These are phyloP conservation scores for Vanderwaltozyma yarrowii DNA, from an alignment of 805 yeast genomes.

Conservation along the genomic window DNA sequence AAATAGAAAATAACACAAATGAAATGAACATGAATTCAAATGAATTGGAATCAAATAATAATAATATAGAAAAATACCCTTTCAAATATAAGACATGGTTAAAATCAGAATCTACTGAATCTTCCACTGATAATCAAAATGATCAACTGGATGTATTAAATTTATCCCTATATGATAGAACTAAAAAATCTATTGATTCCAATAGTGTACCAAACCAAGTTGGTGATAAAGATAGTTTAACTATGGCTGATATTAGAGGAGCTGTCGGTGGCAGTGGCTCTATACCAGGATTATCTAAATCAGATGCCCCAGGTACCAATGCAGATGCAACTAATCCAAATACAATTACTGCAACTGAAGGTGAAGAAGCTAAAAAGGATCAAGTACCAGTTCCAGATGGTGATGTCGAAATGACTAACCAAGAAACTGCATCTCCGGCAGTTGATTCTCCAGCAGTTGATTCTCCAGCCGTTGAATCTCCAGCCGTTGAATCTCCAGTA, in stretches of 20 bases:
- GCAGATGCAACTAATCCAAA: not conserved
- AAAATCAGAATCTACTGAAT: slow-evolving; percentile 5
- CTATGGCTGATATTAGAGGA: slow-evolving; percentile 36
- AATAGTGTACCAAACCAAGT: not conserved
- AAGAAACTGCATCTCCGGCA: not conserved
- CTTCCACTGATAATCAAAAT: not conserved
- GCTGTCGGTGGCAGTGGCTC: slow-evolving; percentile 41
- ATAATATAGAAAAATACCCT: slow-evolving; percentile 11
- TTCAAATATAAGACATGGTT: slow-evolving; percentile 21
- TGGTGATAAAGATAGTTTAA: not conserved
- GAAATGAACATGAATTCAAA: slow-evolving; percentile 4
- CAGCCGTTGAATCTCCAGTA: not conserved
- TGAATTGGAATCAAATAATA: not conserved
- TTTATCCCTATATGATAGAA: slow-evolving; percentile 3
- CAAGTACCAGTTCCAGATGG: not conserved
- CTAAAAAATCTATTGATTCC: not conserved
- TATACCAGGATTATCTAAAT: slow-evolving; percentile 32
- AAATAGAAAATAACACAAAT: slow-evolving; percentile 4
- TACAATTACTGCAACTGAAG: not conserved
- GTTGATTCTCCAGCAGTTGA: not conserved
- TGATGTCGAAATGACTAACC: not conserved
- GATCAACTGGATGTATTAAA: slow-evolving; percentile 5
- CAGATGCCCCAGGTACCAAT: not conserved
- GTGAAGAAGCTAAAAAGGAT: no score
- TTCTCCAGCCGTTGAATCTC: not conserved